Evolutionary conservation across 805 yeast genomes (phyloP), one percentile per base, ranked within the genome.

Genomic region (Danielia oregonensis): DNA sequence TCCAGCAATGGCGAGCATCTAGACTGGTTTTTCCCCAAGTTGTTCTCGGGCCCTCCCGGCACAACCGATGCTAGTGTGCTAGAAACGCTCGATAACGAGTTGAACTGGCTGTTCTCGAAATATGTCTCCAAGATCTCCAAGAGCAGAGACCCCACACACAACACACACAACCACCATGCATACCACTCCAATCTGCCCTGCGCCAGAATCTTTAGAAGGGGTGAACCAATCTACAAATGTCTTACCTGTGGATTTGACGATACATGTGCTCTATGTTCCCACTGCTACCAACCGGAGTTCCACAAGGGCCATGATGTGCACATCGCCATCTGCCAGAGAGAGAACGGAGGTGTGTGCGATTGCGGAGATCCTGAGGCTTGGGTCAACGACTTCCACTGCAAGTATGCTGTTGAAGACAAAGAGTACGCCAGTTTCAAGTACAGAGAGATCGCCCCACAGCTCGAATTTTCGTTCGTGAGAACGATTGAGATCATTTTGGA

Each of bases 301-400:
- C 97, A 89, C 57, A 52, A 54, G 23, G 91, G 78, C 29, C 97
- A 89, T 55, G 74, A 77, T 30, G 79, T 84, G 6, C 75, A 79
- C 36, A 73, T 78, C 12, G 68, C 76, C 25, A 76, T 84, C 5
- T 74, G 82, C 37, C 76, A 75, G 27, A 66, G 85, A 33, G 83
- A 77, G 40, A 82, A 76, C 37, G 86, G 89, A 24, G 93, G 93
- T 0, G 83, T 82, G 13, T 84, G 94, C 55, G 96, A 86, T 51
- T 86, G 96, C 56, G 95, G 96, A 4, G 95, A 87, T 50, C 76
- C 79, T 0, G 95, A 85, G 51, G 94, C 94, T 0, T 87, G 94
- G 88, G 71, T 65, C 4, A 57, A 56, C 11, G 58, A 68, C 1
- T 62, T 78, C 27, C 50, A 62, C 10, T 86, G 95, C 54, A 65